Evolutionary conservation across 176 grass and related monocot genomes (phyloP).

Genomic region (Themeda triandra): DNA sequence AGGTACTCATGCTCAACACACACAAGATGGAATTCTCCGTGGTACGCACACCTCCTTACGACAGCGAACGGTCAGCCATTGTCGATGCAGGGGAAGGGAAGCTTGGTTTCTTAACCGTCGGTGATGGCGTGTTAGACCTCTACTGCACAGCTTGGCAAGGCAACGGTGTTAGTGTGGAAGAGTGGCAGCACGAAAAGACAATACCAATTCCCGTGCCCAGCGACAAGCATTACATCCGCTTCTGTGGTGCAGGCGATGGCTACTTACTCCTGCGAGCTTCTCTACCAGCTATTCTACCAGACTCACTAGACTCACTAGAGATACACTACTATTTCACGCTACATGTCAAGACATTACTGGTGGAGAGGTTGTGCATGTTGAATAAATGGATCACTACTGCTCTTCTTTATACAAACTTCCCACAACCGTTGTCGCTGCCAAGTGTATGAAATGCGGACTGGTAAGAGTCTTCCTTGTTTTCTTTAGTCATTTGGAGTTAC

Average conservation of each 20-base stretch:
- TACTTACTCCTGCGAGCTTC: neutral
- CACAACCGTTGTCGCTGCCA: neutral
- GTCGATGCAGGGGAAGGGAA: constrained; percentile 6
- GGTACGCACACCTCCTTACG: neutral
- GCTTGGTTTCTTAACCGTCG: constrained; percentile 9
- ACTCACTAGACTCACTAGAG: too few relatives aligned
- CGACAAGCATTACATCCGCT: neutral
- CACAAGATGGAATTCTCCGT: neutral
- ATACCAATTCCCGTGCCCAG: neutral
- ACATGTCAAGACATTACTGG: neutral
- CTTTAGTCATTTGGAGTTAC: neutral
- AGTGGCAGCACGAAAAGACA: neutral
- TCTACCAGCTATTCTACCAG: neutral
- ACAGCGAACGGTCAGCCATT: neutral
- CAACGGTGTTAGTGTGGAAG: neutral
- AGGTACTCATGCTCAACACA: constrained; percentile 15
- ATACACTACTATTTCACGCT: neutral
- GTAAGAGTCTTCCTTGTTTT: neutral
- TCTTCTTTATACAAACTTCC: neutral
- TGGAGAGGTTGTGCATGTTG: neutral
- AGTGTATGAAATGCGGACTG: neutral
- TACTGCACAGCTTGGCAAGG: neutral
- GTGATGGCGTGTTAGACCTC: neutral
- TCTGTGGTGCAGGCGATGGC: neutral
- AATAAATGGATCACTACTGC: neutral